phyloP scores from a whole-genome alignment of 257 asterid genomes.

The Solanum clarkiae region DNA sequence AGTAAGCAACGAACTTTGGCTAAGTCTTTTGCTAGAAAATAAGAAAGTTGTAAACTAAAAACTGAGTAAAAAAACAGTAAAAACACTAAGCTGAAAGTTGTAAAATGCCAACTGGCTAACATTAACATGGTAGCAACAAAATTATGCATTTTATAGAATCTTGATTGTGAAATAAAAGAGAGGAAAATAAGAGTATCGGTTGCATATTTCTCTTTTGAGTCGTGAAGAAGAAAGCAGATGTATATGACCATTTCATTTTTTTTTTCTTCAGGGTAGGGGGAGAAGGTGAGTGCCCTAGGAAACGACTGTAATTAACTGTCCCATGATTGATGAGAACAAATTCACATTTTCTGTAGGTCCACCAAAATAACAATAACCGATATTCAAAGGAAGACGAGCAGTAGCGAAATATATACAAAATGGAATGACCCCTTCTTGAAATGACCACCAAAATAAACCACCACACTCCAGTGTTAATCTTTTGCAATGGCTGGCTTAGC shows the following conservation, averaged over 20 bases:
- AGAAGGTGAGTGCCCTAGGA: not conserved
- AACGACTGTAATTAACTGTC: not conserved
- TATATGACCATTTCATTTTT: not conserved
- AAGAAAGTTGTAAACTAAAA: no score
- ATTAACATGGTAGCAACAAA: not conserved
- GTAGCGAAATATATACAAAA: not conserved
- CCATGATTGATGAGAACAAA: not conserved
- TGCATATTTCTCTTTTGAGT: not conserved
- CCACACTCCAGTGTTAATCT: not conserved
- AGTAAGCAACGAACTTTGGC: no score
- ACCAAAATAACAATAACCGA: not conserved
- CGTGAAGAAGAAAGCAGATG: not conserved
- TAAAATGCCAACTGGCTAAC: no score
- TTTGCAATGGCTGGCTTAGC: not conserved
- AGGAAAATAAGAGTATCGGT: not conserved
- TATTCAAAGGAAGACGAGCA: not conserved
- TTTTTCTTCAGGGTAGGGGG: no score
- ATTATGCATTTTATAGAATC: not conserved
- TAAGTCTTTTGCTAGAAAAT: no score
- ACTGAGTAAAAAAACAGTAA: no score
- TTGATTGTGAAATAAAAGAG: not conserved
- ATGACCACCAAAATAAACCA: not conserved
- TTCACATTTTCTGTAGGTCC: not conserved
- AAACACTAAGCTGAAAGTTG: no score
- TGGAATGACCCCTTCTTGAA: not conserved